Conservation (phyloP, 1,284 basidiomycete genomes). For the Neotropicomus parvogracilis region DNA sequence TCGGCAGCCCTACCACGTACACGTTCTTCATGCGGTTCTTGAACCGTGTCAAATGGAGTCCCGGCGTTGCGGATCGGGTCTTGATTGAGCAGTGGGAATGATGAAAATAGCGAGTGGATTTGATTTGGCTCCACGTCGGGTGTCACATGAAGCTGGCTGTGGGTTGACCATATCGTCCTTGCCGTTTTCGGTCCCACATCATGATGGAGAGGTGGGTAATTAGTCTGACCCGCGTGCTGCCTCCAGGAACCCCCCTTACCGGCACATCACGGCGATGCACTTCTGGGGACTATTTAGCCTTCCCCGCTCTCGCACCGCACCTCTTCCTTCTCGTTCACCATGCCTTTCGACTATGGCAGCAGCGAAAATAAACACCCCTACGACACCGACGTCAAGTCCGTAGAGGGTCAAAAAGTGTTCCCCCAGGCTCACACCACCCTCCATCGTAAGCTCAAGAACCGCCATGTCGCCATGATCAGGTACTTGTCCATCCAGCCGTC, state of each 20-base stretch:
- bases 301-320: neutral
- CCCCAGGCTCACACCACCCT: slow-evolving; percentile 10
- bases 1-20: no score
- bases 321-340: slow-evolving; percentile 1
- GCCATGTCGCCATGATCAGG: slow-evolving; percentile 38
- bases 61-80: no score
- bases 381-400: slow-evolving; percentile 5
- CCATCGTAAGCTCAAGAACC: slow-evolving; percentile 32
- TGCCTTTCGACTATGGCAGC: slow-evolving; percentile 15
- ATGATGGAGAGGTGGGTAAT: neutral
- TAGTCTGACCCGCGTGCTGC: neutral
- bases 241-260: slow-evolving; percentile 4
- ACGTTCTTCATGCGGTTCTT: no score
- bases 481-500: neutral
- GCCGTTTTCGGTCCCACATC: no score
- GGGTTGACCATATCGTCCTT: no score
- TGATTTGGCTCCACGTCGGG: no score
- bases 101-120: no score
- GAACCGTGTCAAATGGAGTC: no score
- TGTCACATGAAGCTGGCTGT: no score
- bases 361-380: slow-evolving; percentile 3
- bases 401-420: slow-evolving; percentile 12
- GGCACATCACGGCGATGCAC: neutral
- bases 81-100: no score
- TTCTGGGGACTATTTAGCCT: neutral